Percentiles rank a stretch among this genome's conserved stretches.
These are phyloP conservation scores for Backusella liffmaniae DNA, from an alignment of 192 early-diverging fungal genomes.

Conservation along the genomic window DNA sequence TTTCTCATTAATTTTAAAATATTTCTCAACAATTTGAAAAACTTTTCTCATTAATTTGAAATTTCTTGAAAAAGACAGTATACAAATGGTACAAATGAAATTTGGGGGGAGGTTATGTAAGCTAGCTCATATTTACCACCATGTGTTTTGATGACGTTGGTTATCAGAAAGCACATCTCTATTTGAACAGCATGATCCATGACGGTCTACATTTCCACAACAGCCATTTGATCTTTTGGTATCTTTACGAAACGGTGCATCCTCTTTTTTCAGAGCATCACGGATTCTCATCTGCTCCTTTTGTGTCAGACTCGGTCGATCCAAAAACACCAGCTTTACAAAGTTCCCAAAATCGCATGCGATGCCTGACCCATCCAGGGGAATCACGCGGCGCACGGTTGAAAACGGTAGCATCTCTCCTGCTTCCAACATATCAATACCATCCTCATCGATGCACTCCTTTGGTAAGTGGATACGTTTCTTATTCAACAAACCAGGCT, in stretches of 20 bases:
- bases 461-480: neutral
- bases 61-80: too few relatives aligned
- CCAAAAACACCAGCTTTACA: slow-evolving; percentile 26
- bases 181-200: neutral
- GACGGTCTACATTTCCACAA: neutral
- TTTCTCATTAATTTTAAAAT: too few relatives aligned
- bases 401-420: slow-evolving; percentile 30
- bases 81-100: too few relatives aligned
- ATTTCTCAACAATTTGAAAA: too few relatives aligned
- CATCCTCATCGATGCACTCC: neutral
- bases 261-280: too few relatives aligned
- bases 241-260: neutral
- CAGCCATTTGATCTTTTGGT: neutral
- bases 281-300: neutral
- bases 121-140: neutral
- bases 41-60: too few relatives aligned
- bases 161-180: neutral
- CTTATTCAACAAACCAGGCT: neutral
- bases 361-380: slow-evolving; percentile 26
- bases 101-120: too few relatives aligned
- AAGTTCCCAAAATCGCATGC: slow-evolving; percentile 41
- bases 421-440: slow-evolving; percentile 17
- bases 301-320: neutral
- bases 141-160: neutral
- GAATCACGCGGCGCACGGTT: slow-evolving; percentile 19